Evolutionary conservation across 2,329 filamentous ascomycete genomes (phyloP).

Genomic region (Emmonsia crescens): DNA sequence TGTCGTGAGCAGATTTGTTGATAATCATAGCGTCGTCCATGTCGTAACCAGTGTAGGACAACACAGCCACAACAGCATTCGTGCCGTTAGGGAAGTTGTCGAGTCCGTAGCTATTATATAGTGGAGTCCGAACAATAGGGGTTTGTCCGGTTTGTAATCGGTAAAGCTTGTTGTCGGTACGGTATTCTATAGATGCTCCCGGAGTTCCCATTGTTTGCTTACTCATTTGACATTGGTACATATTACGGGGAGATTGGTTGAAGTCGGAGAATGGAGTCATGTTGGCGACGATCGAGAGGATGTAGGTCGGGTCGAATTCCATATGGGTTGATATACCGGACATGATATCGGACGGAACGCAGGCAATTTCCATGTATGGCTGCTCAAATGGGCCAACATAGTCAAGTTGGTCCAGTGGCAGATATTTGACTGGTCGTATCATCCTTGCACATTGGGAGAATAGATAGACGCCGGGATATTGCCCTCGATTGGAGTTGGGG

Average conservation of each 20-base stretch:
- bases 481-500: constrained; percentile 77
- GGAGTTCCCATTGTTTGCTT: constrained; percentile 99
- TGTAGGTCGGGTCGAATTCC: constrained; percentile 89
- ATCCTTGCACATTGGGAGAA: constrained; percentile 76
- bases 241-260: constrained; percentile 96
- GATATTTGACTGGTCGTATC: constrained; percentile 84
- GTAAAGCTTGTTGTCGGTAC: constrained; percentile 97
- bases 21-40: constrained; percentile 99
- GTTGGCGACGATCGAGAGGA: constrained; percentile 93
- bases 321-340: constrained; percentile 89
- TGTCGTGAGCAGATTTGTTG: constrained; percentile 93
- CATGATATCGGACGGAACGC: constrained; percentile 73
- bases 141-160: constrained; percentile 91
- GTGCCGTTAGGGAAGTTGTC: constrained; percentile 97
- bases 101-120: constrained; percentile 92
- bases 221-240: constrained; percentile 99
- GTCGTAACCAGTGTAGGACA: constrained; percentile 97
- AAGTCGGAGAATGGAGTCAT: constrained; percentile 99
- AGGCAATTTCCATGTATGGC: constrained; percentile 96
- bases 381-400: constrained; percentile 90
- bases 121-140: constrained; percentile 77
- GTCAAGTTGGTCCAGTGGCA: constrained; percentile 75
- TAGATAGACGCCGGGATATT: constrained; percentile 93
- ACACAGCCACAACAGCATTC: constrained; percentile 92
- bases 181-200: constrained; percentile 68